These are phyloP conservation scores for Penicillium sp. DNA, from an alignment of 2,329 filamentous ascomycete genomes.

Conservation along the genomic window DNA sequence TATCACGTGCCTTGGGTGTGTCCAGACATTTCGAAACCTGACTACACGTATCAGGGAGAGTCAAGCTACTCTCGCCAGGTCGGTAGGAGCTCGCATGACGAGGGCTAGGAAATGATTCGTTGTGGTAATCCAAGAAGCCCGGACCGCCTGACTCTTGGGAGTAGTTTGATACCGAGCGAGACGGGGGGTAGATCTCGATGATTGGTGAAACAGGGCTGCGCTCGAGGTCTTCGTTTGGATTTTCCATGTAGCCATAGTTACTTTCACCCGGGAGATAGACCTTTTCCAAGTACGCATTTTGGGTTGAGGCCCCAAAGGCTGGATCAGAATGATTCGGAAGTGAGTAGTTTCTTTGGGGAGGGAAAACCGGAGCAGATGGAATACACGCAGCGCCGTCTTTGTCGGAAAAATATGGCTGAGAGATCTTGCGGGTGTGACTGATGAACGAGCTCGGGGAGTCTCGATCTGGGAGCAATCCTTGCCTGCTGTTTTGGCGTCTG, in stretches of 20 bases:
- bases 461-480: conserved; percentile 17
- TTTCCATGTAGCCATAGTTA: not conserved
- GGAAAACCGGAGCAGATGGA: conserved; percentile 12
- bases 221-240: not conserved
- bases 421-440: conserved; percentile 1
- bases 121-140: conserved; percentile 5
- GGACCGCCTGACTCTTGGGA: conserved; percentile 12
- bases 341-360: not conserved
- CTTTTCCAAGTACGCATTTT: conserved; percentile 5
- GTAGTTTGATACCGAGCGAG: conserved; percentile 15
- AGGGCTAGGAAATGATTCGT: conserved; percentile 2
- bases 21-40: conserved; percentile 1
- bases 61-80: not conserved
- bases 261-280: not conserved
- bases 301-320: conserved; percentile 3
- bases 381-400: not conserved
- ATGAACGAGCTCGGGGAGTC: conserved; percentile 18
- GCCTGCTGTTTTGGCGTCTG: conserved; percentile 11
- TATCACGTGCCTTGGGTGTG: conserved; percentile 17
- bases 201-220: conserved; percentile 4
- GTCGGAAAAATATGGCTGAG: conserved; percentile 10
- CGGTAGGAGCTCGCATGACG: conserved; percentile 1
- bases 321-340: not conserved
- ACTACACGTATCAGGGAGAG: conserved; percentile 3
- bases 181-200: conserved; percentile 16